Conservation (phyloP, 441 rosid species). For the Flueggea neowawraea region DNA sequence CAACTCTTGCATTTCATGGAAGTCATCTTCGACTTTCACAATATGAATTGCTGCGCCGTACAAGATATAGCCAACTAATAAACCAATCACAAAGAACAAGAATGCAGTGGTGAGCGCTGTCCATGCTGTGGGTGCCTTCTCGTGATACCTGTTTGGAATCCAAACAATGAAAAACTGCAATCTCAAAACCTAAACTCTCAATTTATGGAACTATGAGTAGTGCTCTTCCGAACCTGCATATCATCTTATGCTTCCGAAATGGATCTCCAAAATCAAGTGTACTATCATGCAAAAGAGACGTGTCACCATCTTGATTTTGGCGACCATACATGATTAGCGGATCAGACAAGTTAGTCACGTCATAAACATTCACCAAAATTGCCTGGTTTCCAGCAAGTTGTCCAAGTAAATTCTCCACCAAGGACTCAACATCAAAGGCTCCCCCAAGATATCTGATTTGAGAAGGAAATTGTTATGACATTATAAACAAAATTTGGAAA, state of each 20-base stretch:
- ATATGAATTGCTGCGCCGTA: conserved; percentile 73
- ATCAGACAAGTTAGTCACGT: conserved; percentile 77
- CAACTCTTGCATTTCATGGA: conserved; percentile 74
- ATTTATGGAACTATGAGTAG: conserved; percentile 11
- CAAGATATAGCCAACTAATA: conserved; percentile 76
- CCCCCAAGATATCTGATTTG: conserved; percentile 89
- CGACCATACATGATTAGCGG: conserved; percentile 89
- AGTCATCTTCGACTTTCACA: conserved; percentile 89
- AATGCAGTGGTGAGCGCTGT: conserved; percentile 69
- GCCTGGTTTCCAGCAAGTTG: conserved; percentile 97
- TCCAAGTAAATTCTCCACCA: conserved; percentile 91
- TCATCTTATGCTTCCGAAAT: conserved; percentile 87
- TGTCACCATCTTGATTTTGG: conserved; percentile 75
- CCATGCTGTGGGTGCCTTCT: conserved; percentile 75
- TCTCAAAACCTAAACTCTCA: conserved; percentile 11
- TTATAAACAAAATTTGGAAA: background rate
- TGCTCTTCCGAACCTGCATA: conserved; percentile 60
- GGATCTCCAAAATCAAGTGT: conserved; percentile 96
- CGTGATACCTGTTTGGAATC: conserved; percentile 60
- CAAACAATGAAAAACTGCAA: conserved; percentile 11
- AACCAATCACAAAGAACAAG: conserved; percentile 62
- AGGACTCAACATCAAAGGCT: conserved; percentile 96
- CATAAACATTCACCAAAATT: conserved; percentile 86
- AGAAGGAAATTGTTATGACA: background rate
- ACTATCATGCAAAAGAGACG: conserved; percentile 69